phyloP scores from a whole-genome alignment of 371 early-diverging fungal species.

The Homolaphlyctis polyrhiza region DNA sequence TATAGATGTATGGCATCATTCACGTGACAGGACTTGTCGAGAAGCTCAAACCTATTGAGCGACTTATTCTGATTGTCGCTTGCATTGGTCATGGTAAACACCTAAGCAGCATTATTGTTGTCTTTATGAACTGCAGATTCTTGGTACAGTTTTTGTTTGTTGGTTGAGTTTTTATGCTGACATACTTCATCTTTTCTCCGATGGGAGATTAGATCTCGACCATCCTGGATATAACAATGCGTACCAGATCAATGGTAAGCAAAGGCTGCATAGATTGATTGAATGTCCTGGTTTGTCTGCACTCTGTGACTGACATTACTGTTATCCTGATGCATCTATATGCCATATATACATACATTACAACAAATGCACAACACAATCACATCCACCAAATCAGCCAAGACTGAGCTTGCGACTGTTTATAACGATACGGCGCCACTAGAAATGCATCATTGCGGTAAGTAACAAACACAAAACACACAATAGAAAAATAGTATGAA shows the following conservation, averaged over 20 bases:
- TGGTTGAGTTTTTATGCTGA: too few relatives aligned
- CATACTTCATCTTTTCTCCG: neutral
- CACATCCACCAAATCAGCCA: slow-evolving; percentile 10
- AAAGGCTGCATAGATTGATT: too few relatives aligned
- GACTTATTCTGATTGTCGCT: slow-evolving; percentile 27
- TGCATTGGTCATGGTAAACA: slow-evolving; percentile 34
- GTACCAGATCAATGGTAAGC: slow-evolving; percentile 39
- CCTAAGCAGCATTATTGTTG: neutral
- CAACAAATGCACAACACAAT: neutral
- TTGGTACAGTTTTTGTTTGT: too few relatives aligned
- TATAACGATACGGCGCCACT: slow-evolving; percentile 46
- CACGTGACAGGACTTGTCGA: slow-evolving; percentile 23
- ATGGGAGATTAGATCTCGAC: neutral
- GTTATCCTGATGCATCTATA: too few relatives aligned
- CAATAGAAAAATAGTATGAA: too few relatives aligned
- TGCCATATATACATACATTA: neutral
- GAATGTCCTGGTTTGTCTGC: too few relatives aligned
- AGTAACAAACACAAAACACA: neutral
- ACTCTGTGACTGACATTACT: too few relatives aligned
- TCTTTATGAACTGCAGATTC: too few relatives aligned
- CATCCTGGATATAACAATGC: slow-evolving; percentile 36
- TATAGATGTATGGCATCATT: slow-evolving; percentile 38
- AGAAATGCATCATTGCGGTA: slow-evolving; percentile 44
- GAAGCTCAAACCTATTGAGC: slow-evolving; percentile 33
- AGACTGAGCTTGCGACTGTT: slow-evolving; percentile 37